Conservation (phyloP, 2,329 filamentous ascomycete species). For the Ceratocystis cubensis region DNA sequence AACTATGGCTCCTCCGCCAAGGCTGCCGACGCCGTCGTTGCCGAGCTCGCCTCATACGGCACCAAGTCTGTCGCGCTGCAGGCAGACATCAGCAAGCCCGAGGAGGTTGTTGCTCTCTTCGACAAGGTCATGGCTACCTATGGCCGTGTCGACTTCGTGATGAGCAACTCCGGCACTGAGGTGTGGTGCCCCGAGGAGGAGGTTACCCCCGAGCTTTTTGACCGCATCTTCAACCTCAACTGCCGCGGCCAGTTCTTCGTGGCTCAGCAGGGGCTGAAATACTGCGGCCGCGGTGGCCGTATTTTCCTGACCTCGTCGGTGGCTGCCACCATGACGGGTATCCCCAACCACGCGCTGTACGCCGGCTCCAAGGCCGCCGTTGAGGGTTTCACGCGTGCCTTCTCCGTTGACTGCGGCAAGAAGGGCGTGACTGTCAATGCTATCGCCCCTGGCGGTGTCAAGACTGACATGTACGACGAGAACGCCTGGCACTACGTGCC, state of each 20-base stretch:
- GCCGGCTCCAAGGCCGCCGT: slow-evolving; percentile 61
- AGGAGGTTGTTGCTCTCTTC: slow-evolving; percentile 50
- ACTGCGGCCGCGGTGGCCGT: slow-evolving; percentile 56
- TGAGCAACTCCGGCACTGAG: slow-evolving; percentile 61
- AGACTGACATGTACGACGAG: slow-evolving; percentile 64
- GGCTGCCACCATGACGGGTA: slow-evolving; percentile 51
- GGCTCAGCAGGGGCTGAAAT: slow-evolving; percentile 59
- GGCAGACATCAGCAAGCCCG: slow-evolving; percentile 51
- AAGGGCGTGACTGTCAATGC: slow-evolving; percentile 60
- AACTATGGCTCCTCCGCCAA: slow-evolving; percentile 49
- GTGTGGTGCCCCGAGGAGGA: slow-evolving; percentile 58
- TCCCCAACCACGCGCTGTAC: slow-evolving; percentile 59
- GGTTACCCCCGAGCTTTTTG: slow-evolving; percentile 57
- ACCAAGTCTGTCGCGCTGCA: slow-evolving; percentile 47
- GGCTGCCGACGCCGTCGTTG: slow-evolving; percentile 45
- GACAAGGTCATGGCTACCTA: slow-evolving; percentile 51
- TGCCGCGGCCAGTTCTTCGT: slow-evolving; percentile 65
- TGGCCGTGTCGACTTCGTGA: slow-evolving; percentile 57
- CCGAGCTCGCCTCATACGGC: slow-evolving; percentile 42
- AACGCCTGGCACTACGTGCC: slow-evolving; percentile 56
- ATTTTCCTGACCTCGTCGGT: slow-evolving; percentile 63
- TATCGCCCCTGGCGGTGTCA: slow-evolving; percentile 59
- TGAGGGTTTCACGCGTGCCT: slow-evolving; percentile 58
- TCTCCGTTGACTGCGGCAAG: slow-evolving; percentile 57
- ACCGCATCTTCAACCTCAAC: slow-evolving; percentile 61